These are phyloP conservation scores for Tuber melanosporum DNA, from an alignment of 495 filamentous ascomycete genomes.

Conservation along the genomic window DNA sequence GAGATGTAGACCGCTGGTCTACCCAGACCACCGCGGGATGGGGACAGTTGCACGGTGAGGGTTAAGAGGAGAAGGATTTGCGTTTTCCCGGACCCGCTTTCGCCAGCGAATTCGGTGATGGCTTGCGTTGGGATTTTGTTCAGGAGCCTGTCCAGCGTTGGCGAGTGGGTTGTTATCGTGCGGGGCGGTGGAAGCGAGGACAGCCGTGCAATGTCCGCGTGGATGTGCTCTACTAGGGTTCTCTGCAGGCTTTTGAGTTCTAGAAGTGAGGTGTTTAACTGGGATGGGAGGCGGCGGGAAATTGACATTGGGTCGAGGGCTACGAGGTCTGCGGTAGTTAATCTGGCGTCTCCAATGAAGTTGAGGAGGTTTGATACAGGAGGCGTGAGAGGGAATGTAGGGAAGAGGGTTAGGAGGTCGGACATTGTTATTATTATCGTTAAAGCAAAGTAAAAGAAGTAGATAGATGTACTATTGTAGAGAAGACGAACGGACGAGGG, in stretches of 20 bases:
- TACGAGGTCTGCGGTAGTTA: conserved; percentile 79
- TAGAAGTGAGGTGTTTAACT: conserved; percentile 46
- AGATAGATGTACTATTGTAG: not conserved
- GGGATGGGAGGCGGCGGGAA: conserved; percentile 52
- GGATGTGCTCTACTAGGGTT: conserved; percentile 52
- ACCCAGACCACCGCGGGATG: conserved; percentile 54
- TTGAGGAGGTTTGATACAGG: conserved; percentile 67
- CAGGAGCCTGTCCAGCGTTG: conserved; percentile 63
- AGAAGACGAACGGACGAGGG: not conserved
- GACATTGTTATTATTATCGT: conserved; percentile 53
- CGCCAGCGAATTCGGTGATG: conserved; percentile 85
- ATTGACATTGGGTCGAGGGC: conserved; percentile 76
- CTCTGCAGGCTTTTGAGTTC: conserved; percentile 65
- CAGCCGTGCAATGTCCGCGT: conserved; percentile 19
- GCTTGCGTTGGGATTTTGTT: conserved; percentile 81
- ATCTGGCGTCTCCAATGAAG: conserved; percentile 63
- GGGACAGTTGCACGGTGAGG: conserved; percentile 70
- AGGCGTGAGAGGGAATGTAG: conserved; percentile 62
- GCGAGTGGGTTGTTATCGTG: conserved; percentile 74
- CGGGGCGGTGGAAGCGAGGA: conserved; percentile 33
- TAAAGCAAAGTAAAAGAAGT: no score
- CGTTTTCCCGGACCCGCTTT: conserved; percentile 93
- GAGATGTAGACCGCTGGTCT: conserved; percentile 80
- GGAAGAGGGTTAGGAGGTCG: conserved; percentile 78
- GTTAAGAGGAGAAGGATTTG: conserved; percentile 83